Base-by-base conservation (phyloP, 2,329 filamentous ascomycete genomes). In the Aspergillus latus region DNA sequence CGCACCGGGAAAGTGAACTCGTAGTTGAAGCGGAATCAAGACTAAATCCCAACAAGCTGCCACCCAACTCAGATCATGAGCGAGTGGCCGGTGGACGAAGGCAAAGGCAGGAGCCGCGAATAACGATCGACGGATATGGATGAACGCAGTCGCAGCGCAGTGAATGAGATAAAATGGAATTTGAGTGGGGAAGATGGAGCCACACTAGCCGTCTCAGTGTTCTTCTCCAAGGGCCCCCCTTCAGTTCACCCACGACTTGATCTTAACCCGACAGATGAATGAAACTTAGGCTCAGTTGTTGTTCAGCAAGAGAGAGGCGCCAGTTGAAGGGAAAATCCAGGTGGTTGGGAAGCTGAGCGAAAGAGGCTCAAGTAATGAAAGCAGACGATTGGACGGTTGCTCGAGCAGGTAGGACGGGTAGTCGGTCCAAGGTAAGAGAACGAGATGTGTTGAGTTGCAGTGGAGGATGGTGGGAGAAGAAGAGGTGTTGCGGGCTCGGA, bases 1-100 rank as follows among this genome's bases (percentile, higher is more conserved):
- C 60, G 64, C 58, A 56, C 53, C 61, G 65, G 68, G 59, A 55
- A 59, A 57, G 30, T 46, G 49, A 16, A 44, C 42, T 40, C 21
- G 8, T 28, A 34, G 26, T 45, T 15, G 44, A 32, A n/a, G 21
- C 21, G 30, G 43, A 21, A 21, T 21, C 15, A 21, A 21, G 47
- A 28, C 46, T 34, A 43, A 43, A 48, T 36, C n/a, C 29, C 34
- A 30, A 43, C 26, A 28, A 48, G 43, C 49, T 52, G 44, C 46
- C 42, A 53, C 40, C 49, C 44, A 52, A 44, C 43, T 42, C 49
- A 47, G 45, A 46, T 34, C 34, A 43, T 47, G 44, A 52, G 45
- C 44, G 43, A 47, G 37, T 45, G 40, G 43, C 49, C 37, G 43
- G 37, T 40, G 16, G 49, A 36, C 29, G 40, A 52, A 39, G 34